Percentiles rank a stretch among this genome's conserved stretches.
Evolutionary conservation across 2,329 filamentous ascomycete species (phyloP).

Genomic region (Arthrobotrys sphaeroides): DNA sequence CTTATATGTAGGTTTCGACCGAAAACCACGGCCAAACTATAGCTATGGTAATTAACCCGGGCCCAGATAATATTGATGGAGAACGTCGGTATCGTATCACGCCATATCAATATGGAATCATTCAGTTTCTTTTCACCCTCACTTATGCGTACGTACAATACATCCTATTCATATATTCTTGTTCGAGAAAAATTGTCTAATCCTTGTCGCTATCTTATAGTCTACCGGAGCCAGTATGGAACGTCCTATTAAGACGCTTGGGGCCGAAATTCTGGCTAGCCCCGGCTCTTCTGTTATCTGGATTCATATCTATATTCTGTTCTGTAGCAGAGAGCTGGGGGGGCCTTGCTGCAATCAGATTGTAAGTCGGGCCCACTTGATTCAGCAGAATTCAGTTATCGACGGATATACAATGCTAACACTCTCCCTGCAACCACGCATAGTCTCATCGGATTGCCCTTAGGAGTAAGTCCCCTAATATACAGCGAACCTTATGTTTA

Average conservation of each 20-base stretch:
- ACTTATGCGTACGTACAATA: slow-evolving; percentile 9
- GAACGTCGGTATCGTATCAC: not conserved
- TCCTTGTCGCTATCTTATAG: not conserved
- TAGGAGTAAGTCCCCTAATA: slow-evolving; percentile 7
- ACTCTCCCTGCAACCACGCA: not conserved
- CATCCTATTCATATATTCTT: not conserved
- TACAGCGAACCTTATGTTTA: not conserved
- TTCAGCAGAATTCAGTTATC: not conserved
- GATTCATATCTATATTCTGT: slow-evolving; percentile 19
- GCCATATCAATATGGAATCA: not conserved
- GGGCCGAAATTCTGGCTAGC: slow-evolving; percentile 32
- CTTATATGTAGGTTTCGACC: not conserved
- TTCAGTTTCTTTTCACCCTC: slow-evolving; percentile 17
- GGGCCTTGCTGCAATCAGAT: slow-evolving; percentile 19
- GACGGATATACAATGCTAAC: not conserved
- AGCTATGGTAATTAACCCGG: not conserved
- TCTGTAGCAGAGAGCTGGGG: slow-evolving; percentile 2
- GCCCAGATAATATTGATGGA: too few relatives aligned
- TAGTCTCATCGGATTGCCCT: slow-evolving; percentile 9
- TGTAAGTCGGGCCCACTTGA: too few relatives aligned
- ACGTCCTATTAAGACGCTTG: slow-evolving; percentile 11
- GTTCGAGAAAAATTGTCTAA: not conserved
- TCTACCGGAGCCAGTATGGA: slow-evolving; percentile 26
- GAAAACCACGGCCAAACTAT: not conserved
- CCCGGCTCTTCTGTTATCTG: slow-evolving; percentile 13